Percentiles rank a stretch among this genome's conserved stretches.
These are phyloP conservation scores for Meripilus lineatus DNA, from an alignment of 1,284 basidiomycete species.

Conservation along the genomic window DNA sequence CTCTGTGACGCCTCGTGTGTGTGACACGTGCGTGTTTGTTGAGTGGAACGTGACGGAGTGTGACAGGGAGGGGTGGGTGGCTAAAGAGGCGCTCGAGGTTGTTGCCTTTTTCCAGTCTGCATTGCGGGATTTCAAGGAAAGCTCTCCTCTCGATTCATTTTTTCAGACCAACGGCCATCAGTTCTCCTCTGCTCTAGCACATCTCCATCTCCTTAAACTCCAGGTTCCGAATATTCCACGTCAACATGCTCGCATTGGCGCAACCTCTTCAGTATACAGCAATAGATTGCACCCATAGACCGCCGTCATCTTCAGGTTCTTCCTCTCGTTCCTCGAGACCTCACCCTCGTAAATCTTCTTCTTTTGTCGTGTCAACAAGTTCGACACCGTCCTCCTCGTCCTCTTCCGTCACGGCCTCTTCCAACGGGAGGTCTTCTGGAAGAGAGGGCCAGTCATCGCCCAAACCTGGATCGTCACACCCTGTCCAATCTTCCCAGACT, in stretches of 20 bases:
- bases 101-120: no score
- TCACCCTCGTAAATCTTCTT: conserved; percentile 11
- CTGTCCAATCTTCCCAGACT: conserved; percentile 3
- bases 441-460: conserved; percentile 16
- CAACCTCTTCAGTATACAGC: conserved; percentile 6
- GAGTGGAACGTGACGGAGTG: no score
- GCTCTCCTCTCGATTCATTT: no score
- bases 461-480: conserved; percentile 7
- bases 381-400: conserved; percentile 10
- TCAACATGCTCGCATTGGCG: conserved; percentile 8
- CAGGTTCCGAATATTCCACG: no score
- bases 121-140: no score
- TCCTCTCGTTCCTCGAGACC: conserved; percentile 13
- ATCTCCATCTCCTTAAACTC: no score
- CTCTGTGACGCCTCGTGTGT: no score
- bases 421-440: conserved; percentile 11
- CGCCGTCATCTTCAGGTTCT: conserved; percentile 11
- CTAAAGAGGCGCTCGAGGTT: no score
- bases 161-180: no score
- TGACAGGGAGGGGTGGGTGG: no score
- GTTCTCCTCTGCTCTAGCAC: no score
- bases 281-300: conserved; percentile 5
- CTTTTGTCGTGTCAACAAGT: conserved; percentile 9
- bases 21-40: no score
- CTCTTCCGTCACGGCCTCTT: conserved; percentile 12